Evolutionary conservation across 2,329 filamentous ascomycete genomes (phyloP), one percentile per base, ranked within the genome.

Genomic region (Aspergillus intermedius): DNA sequence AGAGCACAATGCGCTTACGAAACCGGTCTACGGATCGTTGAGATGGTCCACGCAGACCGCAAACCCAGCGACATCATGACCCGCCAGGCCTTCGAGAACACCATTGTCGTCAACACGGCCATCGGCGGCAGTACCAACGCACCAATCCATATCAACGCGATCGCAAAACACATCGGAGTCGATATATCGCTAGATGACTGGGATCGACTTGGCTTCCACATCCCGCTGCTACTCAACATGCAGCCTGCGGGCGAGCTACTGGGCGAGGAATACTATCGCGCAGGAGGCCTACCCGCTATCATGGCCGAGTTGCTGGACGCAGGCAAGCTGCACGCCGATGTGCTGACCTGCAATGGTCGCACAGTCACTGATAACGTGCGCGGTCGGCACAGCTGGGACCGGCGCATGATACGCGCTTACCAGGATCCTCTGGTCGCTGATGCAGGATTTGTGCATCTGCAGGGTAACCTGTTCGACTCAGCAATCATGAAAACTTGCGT

Each of bases 111-210:
- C 39, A 79, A 78, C 51, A 77, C 75, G 1, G 77, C 77, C 17
- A 78, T 80, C 46, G 78, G 78, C 22, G 78, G 78, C 12, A 78
- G 74, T 52, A 79, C 77, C 3, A 81, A 81, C 52, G 77, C 77
- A 0, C 77, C 77, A 0, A 79, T 81, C 44, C 78, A 80, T 57
- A 63, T 80, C 43, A 76, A 74, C 35, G 78, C 77, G 8, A 72
- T 80, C 19, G 77, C 78, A 2, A 76, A 74, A 50, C 77, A 80
- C 46, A 72, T 78, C 9, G 77, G 76, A 1, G 72, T 81, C 1
- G 60, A 70, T 1, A 60, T 81, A 0, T 67, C 72, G 10, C 60
- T 79, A 28, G 73, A 80, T 51, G 77, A 80, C 57, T 80, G 77
- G 76, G 77, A 80, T 56, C 58, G 55, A 0, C 59, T 79, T 13